phyloP scores from a whole-genome alignment of 345 rosid species.

The Murraya koenigii region DNA sequence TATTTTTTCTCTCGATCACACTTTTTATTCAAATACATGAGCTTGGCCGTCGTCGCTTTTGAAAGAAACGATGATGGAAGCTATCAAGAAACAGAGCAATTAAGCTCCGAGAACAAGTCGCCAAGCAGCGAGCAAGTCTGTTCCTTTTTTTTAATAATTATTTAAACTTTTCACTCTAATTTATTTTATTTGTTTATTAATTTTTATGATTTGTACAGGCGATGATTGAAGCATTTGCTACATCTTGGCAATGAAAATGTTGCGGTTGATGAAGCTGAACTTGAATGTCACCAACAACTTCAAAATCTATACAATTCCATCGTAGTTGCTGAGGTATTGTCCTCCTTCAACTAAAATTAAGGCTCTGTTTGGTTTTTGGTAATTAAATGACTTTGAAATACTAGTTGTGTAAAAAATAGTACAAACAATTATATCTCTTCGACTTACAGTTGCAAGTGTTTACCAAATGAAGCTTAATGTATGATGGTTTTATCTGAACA shows the following conservation, averaged over 20 bases:
- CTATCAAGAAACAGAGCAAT: constrained; percentile 85
- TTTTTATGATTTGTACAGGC: too few species aligned
- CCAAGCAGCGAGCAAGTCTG: constrained; percentile 88
- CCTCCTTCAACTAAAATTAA: too few species aligned
- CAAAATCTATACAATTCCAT: constrained; percentile 72
- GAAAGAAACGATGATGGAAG: constrained; percentile 47
- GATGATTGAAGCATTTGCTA: constrained; percentile 79
- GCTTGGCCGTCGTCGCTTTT: not conserved
- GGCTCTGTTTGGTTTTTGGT: too few species aligned
- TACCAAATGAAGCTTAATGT: too few species aligned
- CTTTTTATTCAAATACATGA: not conserved
- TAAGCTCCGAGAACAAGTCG: constrained; percentile 88
- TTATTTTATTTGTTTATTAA: too few species aligned
- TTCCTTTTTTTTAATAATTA: not conserved
- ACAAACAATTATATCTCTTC: too few species aligned
- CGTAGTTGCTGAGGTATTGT: too few species aligned
- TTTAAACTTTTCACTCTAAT: constrained; percentile 15
- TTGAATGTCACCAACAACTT: constrained; percentile 69
- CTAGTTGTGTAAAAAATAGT: too few species aligned
- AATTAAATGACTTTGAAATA: too few species aligned
- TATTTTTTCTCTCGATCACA: not conserved
- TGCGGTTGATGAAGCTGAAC: constrained; percentile 71
- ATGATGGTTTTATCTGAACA: too few species aligned
- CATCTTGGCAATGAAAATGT: constrained; percentile 65
- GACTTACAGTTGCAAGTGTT: too few species aligned